phyloP scores from a whole-genome alignment of 169 alveolate genomes.

The Cryptosporidium ryanae region DNA sequence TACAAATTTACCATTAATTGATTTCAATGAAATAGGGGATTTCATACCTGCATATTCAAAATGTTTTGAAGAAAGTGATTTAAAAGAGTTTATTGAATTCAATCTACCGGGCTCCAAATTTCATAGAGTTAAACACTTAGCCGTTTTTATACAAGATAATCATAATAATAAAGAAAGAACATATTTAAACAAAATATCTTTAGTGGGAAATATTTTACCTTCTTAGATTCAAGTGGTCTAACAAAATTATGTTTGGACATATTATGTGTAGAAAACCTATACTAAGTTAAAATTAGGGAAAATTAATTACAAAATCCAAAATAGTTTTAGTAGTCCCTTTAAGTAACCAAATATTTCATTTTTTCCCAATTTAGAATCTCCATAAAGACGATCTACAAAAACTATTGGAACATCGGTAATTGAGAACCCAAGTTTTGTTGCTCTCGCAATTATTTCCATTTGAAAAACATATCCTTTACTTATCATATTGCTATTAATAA shows the following conservation, averaged over 20 bases:
- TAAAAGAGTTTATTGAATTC: background rate
- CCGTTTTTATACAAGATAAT: slow-evolving; percentile 69
- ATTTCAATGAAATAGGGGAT: slow-evolving; percentile 63
- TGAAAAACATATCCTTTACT: slow-evolving; percentile 95
- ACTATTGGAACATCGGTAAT: slow-evolving; percentile 97
- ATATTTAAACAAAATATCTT: slow-evolving; percentile 40
- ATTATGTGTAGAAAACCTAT: background rate
- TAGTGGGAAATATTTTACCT: slow-evolving; percentile 38
- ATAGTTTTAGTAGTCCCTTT: slow-evolving; percentile 88
- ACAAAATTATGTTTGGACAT: no score
- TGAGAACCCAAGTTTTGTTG: slow-evolving; percentile 86
- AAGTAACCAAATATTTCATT: slow-evolving; percentile 91
- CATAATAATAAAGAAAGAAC: slow-evolving; percentile 38
- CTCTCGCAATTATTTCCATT: slow-evolving; percentile 96
- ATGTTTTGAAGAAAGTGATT: slow-evolving; percentile 17
- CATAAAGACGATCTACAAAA: slow-evolving; percentile 96
- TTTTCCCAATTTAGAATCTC: slow-evolving; percentile 94
- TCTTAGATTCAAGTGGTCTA: slow-evolving; percentile 3
- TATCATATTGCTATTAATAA: slow-evolving; percentile 82
- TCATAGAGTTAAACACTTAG: slow-evolving; percentile 55
- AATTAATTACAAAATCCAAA: slow-evolving; percentile 82
- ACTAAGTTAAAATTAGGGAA: slow-evolving; percentile 20
- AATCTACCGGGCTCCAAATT: slow-evolving; percentile 65
- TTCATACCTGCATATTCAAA: slow-evolving; percentile 46
- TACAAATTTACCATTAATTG: slow-evolving; percentile 48